Base-by-base conservation (phyloP, 306 rosid species). In the Castanea crenata region DNA sequence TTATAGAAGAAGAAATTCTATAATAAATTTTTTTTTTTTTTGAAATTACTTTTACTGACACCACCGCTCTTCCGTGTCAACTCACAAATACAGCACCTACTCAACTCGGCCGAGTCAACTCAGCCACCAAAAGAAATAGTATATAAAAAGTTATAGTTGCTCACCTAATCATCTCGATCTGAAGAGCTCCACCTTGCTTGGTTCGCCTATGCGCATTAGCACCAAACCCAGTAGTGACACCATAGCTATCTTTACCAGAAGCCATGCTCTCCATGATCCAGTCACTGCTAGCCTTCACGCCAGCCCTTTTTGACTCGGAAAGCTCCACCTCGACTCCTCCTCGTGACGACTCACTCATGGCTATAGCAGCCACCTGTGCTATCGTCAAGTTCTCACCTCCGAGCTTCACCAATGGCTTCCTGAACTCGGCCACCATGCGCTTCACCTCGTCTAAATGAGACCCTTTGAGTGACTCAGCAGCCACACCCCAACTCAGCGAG, bases 221-320 rank as follows among this genome's bases (percentile, higher is more conserved):
- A 55, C 99, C 99, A 73, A 95, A 92, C 0, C 99, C 99, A 46
- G 99, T 95, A 81, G 99, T 95, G 69, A 95, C 91, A 20, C 99
- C 99, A 2, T 95, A 94, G n/a, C 94, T 92, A 46, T 94, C 97
- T 0, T 89, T 92, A 0, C 97, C 99, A 0, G 88, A 90, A 29
- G 65, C 62, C 95, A 92, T 88, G 70, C 94, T 90, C 0, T 95
- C 89, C 94, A 91, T 88, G 4, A 95, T 98, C 99, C 99, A 95
- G 23, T 95, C 97, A 38, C 98, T 91, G 73, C 99, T 94, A 1
- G 99, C 99, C 85, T 92, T 89, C 10, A 92, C 97, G 0, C 93
- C 91, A 0, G 91, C 92, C 76, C 98, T 81, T 0, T 94, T 61
- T 0, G 86, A 76, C 86, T 95, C 99, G 0, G 92, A 78, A 0